Conservation (phyloP, 306 rosid species). For the Quercus glauca region DNA sequence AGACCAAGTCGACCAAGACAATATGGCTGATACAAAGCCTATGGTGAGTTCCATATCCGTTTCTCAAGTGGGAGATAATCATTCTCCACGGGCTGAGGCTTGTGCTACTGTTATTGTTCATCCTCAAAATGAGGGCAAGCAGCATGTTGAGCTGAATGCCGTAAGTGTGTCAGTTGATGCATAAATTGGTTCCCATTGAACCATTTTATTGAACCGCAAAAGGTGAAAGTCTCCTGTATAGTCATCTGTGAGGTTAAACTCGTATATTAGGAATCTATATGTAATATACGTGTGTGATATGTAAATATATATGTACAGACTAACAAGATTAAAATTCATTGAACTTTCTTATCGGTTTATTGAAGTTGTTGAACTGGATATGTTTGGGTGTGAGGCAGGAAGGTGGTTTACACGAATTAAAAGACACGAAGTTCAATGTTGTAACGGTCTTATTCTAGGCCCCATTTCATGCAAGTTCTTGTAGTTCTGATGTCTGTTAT, state of each 20-base stretch:
- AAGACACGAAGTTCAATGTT: too few species aligned
- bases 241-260: not conserved
- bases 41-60: conserved; percentile 50
- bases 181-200: conserved; percentile 4
- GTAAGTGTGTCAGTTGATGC: conserved; percentile 72
- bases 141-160: conserved; percentile 65
- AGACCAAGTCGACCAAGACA: conserved; percentile 31
- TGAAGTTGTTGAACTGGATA: too few species aligned
- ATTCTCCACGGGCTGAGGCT: conserved; percentile 46
- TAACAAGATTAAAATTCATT: not conserved
- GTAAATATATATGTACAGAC: not conserved
- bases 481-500: too few species aligned
- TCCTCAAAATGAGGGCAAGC: conserved; percentile 59
- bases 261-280: not conserved
- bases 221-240: not conserved
- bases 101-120: conserved; percentile 56
- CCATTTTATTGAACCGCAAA: not conserved
- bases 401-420: too few species aligned
- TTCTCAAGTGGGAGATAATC: conserved; percentile 42
- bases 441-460: too few species aligned
- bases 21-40: conserved; percentile 31
- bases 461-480: too few species aligned
- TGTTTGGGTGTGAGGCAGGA: too few species aligned
- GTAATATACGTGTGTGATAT: not conserved
- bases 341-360: too few species aligned